A percentile compares a stretch with the other conserved stretches of the same genome.
Conservation (phyloP, 441 rosid species). For the Pelargonium myrrhifolium region DNA sequence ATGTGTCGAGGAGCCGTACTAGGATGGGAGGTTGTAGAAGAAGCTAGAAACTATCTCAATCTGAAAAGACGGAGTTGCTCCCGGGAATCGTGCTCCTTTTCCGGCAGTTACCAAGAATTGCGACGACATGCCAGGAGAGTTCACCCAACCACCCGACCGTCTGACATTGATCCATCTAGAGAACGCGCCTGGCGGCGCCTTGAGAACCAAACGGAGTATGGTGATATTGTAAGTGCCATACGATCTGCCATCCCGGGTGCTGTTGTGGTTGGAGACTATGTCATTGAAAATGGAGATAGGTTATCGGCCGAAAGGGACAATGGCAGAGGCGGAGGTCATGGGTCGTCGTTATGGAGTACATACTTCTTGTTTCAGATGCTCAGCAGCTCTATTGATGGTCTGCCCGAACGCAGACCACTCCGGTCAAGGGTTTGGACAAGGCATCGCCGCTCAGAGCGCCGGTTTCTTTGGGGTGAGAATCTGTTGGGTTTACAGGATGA, state of each 20-base stretch:
- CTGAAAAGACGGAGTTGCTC: constrained; percentile 56
- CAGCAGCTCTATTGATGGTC: constrained; percentile 49
- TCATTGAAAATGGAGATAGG: constrained; percentile 76
- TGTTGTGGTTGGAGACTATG: constrained; percentile 88
- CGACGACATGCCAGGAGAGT: constrained; percentile 63
- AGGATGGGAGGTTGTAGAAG: constrained; percentile 53
- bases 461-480: constrained; percentile 87
- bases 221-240: constrained; percentile 61
- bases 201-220: constrained; percentile 58
- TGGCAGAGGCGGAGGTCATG: constrained; percentile 38
- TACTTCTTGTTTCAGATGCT: constrained; percentile 78
- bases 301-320: constrained; percentile 47
- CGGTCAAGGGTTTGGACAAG: constrained; percentile 76
- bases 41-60: constrained; percentile 60
- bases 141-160: constrained; percentile 54
- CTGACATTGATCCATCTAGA: constrained; percentile 63
- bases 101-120: constrained; percentile 56
- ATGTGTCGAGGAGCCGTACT: constrained; percentile 50
- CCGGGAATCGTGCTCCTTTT: constrained; percentile 46
- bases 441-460: constrained; percentile 61
- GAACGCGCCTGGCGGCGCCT: constrained; percentile 61
- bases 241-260: constrained; percentile 91
- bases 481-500: constrained; percentile 65
- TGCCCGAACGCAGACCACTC: constrained; percentile 48
- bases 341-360: constrained; percentile 53